These are phyloP conservation scores for Xerocomellus chrysenteron DNA, from an alignment of 768 basidiomycete species.

Conservation along the genomic window DNA sequence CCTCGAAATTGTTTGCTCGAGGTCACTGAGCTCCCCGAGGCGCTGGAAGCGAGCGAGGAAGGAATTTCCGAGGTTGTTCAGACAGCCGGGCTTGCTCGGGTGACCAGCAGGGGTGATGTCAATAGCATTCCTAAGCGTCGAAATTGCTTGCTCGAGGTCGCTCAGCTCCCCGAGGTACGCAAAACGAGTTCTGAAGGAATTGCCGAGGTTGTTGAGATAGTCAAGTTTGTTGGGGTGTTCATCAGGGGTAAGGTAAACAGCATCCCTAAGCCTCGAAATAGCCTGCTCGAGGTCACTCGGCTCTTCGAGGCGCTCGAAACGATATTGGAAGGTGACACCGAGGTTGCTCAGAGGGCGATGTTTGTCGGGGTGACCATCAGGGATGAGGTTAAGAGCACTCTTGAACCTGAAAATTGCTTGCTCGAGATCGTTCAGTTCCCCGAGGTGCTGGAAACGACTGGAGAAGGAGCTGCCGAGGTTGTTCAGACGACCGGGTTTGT, in stretches of 20 bases:
- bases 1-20: background rate
- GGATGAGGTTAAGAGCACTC: background rate
- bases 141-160: background rate
- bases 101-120: background rate
- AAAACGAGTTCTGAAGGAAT: background rate
- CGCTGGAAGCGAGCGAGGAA: background rate
- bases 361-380: background rate
- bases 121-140: background rate
- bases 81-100: background rate
- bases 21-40: background rate
- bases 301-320: background rate
- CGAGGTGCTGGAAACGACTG: background rate
- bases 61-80: background rate
- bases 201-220: background rate
- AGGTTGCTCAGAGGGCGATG: background rate
- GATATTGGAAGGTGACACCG: background rate
- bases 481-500: background rate
- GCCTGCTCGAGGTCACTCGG: background rate
- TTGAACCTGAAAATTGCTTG: background rate
- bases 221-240: background rate
- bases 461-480: background rate
- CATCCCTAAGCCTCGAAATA: background rate
- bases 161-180: background rate
- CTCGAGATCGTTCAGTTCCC: slow-evolving; percentile 3
- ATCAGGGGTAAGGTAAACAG: background rate